Conservation (phyloP, 495 filamentous ascomycete genomes). For the Penicillium coffeae region DNA sequence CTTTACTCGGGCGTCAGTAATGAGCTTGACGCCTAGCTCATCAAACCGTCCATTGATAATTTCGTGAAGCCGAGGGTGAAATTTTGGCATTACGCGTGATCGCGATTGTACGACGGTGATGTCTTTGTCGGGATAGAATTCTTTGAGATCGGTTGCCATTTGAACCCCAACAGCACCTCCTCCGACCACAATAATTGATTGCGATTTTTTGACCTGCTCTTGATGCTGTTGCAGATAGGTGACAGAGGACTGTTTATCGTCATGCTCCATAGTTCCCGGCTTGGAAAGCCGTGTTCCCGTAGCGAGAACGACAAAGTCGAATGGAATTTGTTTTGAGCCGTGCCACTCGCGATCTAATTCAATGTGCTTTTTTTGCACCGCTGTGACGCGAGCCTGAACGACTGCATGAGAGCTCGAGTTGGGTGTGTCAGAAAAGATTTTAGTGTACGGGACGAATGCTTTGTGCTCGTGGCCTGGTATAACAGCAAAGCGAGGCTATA, state of each 20-base stretch:
- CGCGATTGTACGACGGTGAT: slow-evolving; percentile 58
- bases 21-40: slow-evolving; percentile 33
- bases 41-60: slow-evolving; percentile 41
- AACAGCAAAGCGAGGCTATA: slow-evolving; percentile 49
- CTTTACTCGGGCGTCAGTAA: slow-evolving; percentile 34
- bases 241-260: slow-evolving; percentile 43
- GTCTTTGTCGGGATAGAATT: slow-evolving; percentile 52
- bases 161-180: slow-evolving; percentile 61
- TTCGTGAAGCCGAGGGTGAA: slow-evolving; percentile 47
- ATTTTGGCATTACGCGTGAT: slow-evolving; percentile 47
- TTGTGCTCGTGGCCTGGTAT: slow-evolving; percentile 49
- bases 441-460: slow-evolving; percentile 51
- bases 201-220: slow-evolving; percentile 27
- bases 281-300: slow-evolving; percentile 44
- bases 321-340: slow-evolving; percentile 37
- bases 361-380: slow-evolving; percentile 34
- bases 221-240: slow-evolving; percentile 40
- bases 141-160: slow-evolving; percentile 58
- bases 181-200: slow-evolving; percentile 53
- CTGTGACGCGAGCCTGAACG: slow-evolving; percentile 40
- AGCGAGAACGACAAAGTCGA: slow-evolving; percentile 45
- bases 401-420: slow-evolving; percentile 33
- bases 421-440: slow-evolving; percentile 32
- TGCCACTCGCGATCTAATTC: slow-evolving; percentile 48
- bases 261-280: slow-evolving; percentile 43